Evolutionary conservation across 768 basidiomycete genomes (phyloP), one percentile per base, ranked within the genome.

Genomic region (Boletus bicolor): DNA sequence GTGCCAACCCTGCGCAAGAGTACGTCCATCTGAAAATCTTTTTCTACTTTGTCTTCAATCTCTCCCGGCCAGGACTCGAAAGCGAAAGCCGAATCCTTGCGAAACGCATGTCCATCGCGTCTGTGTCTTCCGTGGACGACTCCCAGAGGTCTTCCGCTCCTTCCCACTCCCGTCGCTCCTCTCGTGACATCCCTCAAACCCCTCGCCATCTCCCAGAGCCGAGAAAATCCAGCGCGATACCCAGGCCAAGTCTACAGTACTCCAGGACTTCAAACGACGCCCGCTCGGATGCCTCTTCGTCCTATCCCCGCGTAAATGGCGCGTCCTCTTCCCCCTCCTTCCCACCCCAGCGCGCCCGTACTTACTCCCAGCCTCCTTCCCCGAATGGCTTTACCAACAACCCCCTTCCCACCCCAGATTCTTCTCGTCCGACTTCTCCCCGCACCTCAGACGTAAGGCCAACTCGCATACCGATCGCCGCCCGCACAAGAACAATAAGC

Each of bases 1-100:
- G 91, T 92, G 32, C 91, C 90, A 52, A 79, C 87, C 39, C 77
- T 92, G 37, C 81, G 90, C 62, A 89, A 91, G 78, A 80, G 89
- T 91, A 75, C 65, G 81, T 49, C 26, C 52, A 15, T 53, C 26
- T 21, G 21, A 39, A 26, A 5, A n/a, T 28, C 34, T 37, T 28
- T 15, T 14, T 19, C 12, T 8, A 10, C 4, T 5, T 43, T 49
- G 28, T 48, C 41, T 37, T 49, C 39, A 21, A 51, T 47, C 43
- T 9, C 53, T 44, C 15, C 39, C 39, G 28, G 28, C 28, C 64
- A 93, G 91, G 91, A 53, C 81, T 93, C 19, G 84, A 93, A 73
- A 80, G 76, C 57, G 91, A 93, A 75, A 91, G 89, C 64, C 80
- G 85, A 37, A 82, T 83, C n/a, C 77, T 93, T 51, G 76, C 89